Evolutionary conservation across 176 grass and related monocot species (phyloP), one percentile per base, ranked within the genome.

Genomic region (Oryza meyeriana): DNA sequence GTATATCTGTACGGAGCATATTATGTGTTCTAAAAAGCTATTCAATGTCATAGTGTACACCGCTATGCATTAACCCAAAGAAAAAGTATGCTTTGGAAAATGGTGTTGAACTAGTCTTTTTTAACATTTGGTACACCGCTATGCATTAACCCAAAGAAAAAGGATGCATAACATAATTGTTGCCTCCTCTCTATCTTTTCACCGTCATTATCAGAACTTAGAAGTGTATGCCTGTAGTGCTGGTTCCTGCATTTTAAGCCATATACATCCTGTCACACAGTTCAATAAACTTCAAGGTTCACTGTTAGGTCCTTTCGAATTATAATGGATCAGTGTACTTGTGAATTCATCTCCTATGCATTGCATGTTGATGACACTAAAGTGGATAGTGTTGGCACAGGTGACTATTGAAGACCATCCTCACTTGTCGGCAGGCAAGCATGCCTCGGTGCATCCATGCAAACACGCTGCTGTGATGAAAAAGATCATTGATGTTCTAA

Each of bases 391-490:
- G 29, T 81, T 66, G 45, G 27, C 50, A 30, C 95, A 98, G 96
- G 96, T 98, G 71, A 98, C 96, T 78, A 98, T 93, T 81, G 96
- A 98, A 85, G 92, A 98, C 32, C 96, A 98, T 87, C 93, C 96
- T 68, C 93, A 98, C 82, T 78, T 98, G 66, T 76, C 85, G 31
- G 87, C 64, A 44, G 96, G 90, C 61, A 95, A 95, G 92, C 96
- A 98, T 65, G 93, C 96, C 57, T 90, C 93, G 58, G 87, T 98
- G 12, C 96, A 98, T 83, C 96, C 96, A 28, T 98, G 96, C 76
- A 91, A 90, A 48, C 96, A 98, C 35, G 90, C 90, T 20, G 93
- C 90, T 74, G 93, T 98, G 35, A 98, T 98, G 96, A 98, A 98
- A 87, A 98, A 98, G 85, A 98, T 98, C 63, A 65, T 98, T 66